Percentiles rank a stretch among this genome's conserved stretches.
phyloP scores from a whole-genome alignment of 129 eudicot genomes.

The Helianthus annuus region HanXRQr2.0-SUNRISE NC_035436.2:201519451-201519950 shows the following conservation, averaged over 20 bases:
- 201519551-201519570: neutral
- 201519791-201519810: neutral
- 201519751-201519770: neutral
- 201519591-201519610: neutral
- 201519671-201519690: neutral
- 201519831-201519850: neutral
- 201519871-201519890: neutral
- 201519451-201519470: neutral
- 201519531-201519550: neutral
- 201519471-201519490: neutral
- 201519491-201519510: neutral
- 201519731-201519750: slow-evolving; percentile 1
- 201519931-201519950: neutral
- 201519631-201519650: neutral
- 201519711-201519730: slow-evolving; percentile 3
- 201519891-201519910: neutral
- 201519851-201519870: neutral
- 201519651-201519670: neutral
- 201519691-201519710: neutral
- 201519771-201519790: neutral
- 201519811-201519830: neutral
- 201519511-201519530: neutral
- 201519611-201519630: slow-evolving; percentile 4
- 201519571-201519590: neutral
- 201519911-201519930: neutral